Base-by-base conservation (phyloP, 768 basidiomycete species). In the Mycena epipterygia region DNA sequence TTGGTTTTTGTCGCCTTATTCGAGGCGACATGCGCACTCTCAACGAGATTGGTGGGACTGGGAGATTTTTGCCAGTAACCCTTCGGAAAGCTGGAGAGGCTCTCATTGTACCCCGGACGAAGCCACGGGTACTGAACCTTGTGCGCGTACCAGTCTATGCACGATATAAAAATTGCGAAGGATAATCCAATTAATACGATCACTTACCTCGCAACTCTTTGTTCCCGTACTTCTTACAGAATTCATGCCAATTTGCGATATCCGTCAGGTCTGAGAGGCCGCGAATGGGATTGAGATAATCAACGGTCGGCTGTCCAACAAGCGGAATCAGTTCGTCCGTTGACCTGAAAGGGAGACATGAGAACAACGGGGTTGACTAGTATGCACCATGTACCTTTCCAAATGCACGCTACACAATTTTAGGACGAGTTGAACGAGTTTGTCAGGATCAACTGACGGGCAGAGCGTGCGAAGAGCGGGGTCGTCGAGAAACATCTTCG, bases 41-140 rank as follows among this genome's bases (percentile, higher is more conserved):
- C 61, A 25, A 63, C 61, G 7, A 63, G 61, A 33, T 63, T 63
- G 14, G 59, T 60, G 59, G 53, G 62, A 30, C 39, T 41, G 29
- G 62, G 62, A 0, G 51, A 53, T 12, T 53, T 51, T 21, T 53
- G 37, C 62, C 62, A 64, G 41, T 42, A 42, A 11, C 37, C 62
- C 1, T n/a, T 30, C 29, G 51, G 62, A 33, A 64, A 64, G 19
- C 51, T 53, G 5, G 51, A 64, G 3, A 64, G 62, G 41, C 21
- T 41, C 17, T 64, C 62, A 39, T 53, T 64, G 29, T 32, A 53
- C 3, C 51, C 39, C 17, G 62, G 39, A 11, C 53, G 51, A 2
- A 53, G 49, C 62, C 62, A 53, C 29, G 62, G 51, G n/a, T 60
- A 60, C 2, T 23, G 19, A 3, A 35, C 11, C n/a, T 60, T 60